Percentiles rank a stretch among this genome's conserved stretches.
These are phyloP conservation scores for Eragrostis tef DNA, from an alignment of 202 grass and related monocot species.

Conservation along the genomic window DNA sequence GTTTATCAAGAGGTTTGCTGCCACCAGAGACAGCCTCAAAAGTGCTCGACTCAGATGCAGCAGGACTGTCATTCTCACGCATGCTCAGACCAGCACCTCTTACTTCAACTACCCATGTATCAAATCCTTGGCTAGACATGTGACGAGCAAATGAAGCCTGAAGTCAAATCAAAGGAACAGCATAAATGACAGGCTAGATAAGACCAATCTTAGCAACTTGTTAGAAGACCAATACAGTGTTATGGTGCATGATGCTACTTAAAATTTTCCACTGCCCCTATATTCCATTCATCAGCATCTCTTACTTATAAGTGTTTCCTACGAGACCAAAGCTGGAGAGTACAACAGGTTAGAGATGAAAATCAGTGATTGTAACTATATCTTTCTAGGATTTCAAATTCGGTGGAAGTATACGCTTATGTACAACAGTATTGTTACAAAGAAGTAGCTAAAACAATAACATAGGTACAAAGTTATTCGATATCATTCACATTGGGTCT, in stretches of 20 bases:
- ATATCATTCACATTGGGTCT: too few relatives aligned
- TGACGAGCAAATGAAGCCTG: constrained; percentile 71
- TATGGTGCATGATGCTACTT: not conserved
- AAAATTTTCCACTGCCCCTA: not conserved
- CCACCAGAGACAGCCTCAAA: constrained; percentile 34
- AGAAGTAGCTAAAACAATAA: not conserved
- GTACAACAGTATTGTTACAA: not conserved
- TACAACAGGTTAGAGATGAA: not conserved
- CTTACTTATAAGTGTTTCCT: constrained; percentile 4
- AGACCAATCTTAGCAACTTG: not conserved
- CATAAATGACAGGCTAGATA: constrained; percentile 28
- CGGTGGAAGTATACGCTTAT: not conserved
- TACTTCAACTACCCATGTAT: constrained; percentile 73
- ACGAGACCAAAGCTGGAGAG: not conserved
- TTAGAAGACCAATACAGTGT: constrained; percentile 2
- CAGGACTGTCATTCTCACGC: constrained; percentile 39
- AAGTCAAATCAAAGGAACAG: constrained; percentile 12
- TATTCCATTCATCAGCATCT: not conserved
- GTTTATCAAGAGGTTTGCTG: constrained; percentile 31
- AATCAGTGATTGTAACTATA: not conserved
- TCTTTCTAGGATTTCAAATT: not conserved
- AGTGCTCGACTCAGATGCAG: constrained; percentile 14
- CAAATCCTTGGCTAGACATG: constrained; percentile 72
- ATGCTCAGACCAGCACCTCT: constrained; percentile 68
- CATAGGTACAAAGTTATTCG: too few relatives aligned